Evolutionary conservation across 345 rosid genomes (phyloP).

Genomic region (Pistacia integerrima): DNA sequence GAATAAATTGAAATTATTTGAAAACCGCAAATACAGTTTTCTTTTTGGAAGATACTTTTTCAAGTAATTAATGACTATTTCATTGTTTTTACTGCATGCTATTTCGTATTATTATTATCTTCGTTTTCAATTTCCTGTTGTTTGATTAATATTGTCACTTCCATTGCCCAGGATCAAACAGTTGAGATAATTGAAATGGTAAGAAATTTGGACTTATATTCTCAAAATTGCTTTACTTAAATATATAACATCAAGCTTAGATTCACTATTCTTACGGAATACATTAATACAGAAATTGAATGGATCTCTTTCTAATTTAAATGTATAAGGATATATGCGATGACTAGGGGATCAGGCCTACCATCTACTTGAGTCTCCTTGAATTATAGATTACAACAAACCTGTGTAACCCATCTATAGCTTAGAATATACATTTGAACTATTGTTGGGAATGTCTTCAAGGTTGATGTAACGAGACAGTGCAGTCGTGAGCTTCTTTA

Average conservation of each 20-base stretch:
- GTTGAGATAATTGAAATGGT: no score
- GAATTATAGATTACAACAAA: not conserved
- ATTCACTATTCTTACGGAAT: no score
- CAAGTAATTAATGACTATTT: not conserved
- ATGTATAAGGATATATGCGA: not conserved
- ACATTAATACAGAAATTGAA: no score
- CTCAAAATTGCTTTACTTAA: no score
- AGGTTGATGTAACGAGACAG: slow-evolving; percentile 59
- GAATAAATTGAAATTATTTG: not conserved
- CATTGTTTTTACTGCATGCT: not conserved
- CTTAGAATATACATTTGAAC: slow-evolving; percentile 43
- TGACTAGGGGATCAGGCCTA: not conserved
- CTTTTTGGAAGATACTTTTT: not conserved
- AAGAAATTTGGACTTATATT: no score
- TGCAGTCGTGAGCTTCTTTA: slow-evolving; percentile 70
- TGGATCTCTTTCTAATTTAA: no score
- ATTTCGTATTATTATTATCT: no score
- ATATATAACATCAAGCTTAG: no score
- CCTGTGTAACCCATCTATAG: slow-evolving; percentile 32
- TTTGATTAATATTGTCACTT: no score
- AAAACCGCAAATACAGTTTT: not conserved
- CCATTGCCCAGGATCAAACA: no score
- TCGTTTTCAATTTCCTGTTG: no score
- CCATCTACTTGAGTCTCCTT: not conserved
- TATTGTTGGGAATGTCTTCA: slow-evolving; percentile 32